phyloP scores from a whole-genome alignment of 306 rosid genomes.

The Quercus ilex region DNA sequence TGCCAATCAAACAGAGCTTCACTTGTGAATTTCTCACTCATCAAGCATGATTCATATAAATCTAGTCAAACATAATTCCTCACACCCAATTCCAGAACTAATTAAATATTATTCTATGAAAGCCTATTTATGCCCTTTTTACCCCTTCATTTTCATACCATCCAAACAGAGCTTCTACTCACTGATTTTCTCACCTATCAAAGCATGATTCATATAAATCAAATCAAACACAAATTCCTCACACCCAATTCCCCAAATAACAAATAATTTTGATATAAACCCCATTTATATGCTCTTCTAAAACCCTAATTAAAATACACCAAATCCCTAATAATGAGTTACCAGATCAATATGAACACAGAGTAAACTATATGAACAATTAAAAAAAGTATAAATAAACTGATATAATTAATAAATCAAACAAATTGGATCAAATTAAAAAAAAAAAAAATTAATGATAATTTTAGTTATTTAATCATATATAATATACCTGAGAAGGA shows the following conservation, averaged over 20 bases:
- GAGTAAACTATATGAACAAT: neutral
- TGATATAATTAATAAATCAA: neutral
- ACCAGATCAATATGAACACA: neutral
- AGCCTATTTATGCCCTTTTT: too few relatives aligned
- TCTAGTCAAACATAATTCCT: neutral
- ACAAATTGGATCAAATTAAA: neutral
- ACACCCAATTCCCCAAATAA: neutral
- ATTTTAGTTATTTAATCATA: neutral
- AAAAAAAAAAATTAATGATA: neutral
- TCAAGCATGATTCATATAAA: neutral
- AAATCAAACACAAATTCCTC: neutral
- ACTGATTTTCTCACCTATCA: too few relatives aligned
- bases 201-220: too few relatives aligned
- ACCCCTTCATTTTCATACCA: too few relatives aligned
- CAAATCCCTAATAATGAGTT: neutral
- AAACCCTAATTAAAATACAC: neutral
- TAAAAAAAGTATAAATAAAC: too few relatives aligned
- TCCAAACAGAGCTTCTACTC: too few relatives aligned
- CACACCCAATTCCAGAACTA: neutral
- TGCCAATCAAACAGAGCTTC: neutral
- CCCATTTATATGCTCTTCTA: neutral
- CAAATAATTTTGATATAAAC: neutral
- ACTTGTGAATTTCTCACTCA: neutral
- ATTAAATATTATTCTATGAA: too few relatives aligned
- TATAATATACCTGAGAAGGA: conserved; percentile 37